Evolutionary conservation across 2,329 filamentous ascomycete species (phyloP), one percentile per base, ranked within the genome.

Genomic region (Penicillium sp.): DNA sequence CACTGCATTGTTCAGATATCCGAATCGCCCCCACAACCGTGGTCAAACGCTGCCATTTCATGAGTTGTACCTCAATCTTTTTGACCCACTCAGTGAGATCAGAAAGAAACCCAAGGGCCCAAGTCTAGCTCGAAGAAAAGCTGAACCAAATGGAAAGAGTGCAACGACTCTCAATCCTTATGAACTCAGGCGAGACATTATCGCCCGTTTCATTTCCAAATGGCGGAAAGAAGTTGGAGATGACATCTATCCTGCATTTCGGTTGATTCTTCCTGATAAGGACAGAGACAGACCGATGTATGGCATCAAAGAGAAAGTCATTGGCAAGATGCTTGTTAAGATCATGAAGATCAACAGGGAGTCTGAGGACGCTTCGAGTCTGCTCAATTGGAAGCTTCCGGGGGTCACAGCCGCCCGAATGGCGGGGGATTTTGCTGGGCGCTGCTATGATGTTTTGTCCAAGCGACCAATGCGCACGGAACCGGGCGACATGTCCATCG

Each of bases 241-340:
- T 58, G 93, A 98, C 67, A 88, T 98, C 60, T 97, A 93, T 64
- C 93, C 93, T 0, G 91, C 89, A 1, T 80, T 98, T 67, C 84
- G 93, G 18, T 79, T 98, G 40, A 95, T 97, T 48, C 77, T 96
- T 3, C 90, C 91, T 0, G 89, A 94, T 61, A 94, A 95, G 64
- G 93, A 98, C 63, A 82, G 90, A 35, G 90, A 97, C 61, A 82
- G 93, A 41, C 86, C 86, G 13, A 90, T 95, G 75, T 98, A 97
- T 62, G 89, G 91, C 1, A 75, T 98, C 36, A 97, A 97, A 65
- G 93, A 98, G 73, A 90, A 86, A 65, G 81, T 84, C 4, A 90
- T 98, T 50, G 91, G 85, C 8, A 95, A 90, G 64, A 73, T 97
- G 18, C 75, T 97, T n/a, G 87, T 96, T 49, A 91, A 90, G 64